Evolutionary conservation across 306 rosid species (phyloP).

Genomic region (Vigna nakashimae): DNA sequence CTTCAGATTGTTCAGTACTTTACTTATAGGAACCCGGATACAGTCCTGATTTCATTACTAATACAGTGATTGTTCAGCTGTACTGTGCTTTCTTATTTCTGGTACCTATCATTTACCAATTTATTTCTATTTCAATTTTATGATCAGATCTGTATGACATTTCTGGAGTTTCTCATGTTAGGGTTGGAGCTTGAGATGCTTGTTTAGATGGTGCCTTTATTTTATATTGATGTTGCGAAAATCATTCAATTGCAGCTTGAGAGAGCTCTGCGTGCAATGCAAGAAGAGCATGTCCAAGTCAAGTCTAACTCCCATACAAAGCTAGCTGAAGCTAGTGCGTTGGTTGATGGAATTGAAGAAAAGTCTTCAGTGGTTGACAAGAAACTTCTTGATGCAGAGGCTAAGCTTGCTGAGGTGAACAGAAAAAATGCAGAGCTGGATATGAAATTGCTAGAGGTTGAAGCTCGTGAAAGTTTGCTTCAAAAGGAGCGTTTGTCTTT

Average conservation of each 20-base stretch:
- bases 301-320: slow-evolving; percentile 64
- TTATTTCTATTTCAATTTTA: slow-evolving; percentile 33
- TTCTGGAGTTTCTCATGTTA: slow-evolving; percentile 5
- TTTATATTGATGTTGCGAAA: slow-evolving; percentile 30
- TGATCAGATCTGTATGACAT: slow-evolving; percentile 9
- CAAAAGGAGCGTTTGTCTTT: slow-evolving; percentile 72
- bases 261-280: slow-evolving; percentile 67
- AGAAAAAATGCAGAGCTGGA: slow-evolving; percentile 75
- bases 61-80: no score
- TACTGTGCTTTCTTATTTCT: no score
- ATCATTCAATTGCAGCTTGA: slow-evolving; percentile 69
- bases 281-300: slow-evolving; percentile 62
- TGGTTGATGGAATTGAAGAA: slow-evolving; percentile 78
- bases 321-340: slow-evolving; percentile 67
- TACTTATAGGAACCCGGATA: neutral
- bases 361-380: slow-evolving; percentile 68
- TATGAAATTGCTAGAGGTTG: slow-evolving; percentile 77
- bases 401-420: slow-evolving; percentile 77
- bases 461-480: slow-evolving; percentile 72
- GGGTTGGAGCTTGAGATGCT: slow-evolving; percentile 24
- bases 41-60: no score
- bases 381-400: slow-evolving; percentile 79
- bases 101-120: neutral
- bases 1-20: neutral
- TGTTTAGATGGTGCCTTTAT: slow-evolving; percentile 36